Base-by-base conservation (phyloP, 805 yeast species). In the Starmerella scarabaei region DNA sequence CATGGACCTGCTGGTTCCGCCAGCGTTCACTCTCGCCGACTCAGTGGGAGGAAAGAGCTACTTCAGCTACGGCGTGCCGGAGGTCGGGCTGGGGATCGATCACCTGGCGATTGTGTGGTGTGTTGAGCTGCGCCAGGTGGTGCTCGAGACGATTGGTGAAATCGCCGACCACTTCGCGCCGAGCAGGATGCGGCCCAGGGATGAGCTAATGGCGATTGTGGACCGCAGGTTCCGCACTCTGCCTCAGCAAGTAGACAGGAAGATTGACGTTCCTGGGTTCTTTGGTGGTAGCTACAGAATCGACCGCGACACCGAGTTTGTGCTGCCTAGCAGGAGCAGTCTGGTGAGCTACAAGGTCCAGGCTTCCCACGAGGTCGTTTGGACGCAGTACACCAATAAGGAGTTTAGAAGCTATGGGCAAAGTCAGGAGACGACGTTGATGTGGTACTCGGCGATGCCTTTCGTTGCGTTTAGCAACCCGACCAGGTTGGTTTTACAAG, bases 41-140 rank as follows among this genome's bases (percentile, higher is more conserved):
- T 80, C 80, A 3, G 47, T 86, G 1, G 73, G 88, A 51, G 96
- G 96, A 0, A 76, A 88, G 44, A 75, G 93, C 0, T 81, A 79
- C 0, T 82, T 74, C 50, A 73, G 95, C 0, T 76, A 91, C 0
- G 86, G 94, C 1, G 79, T 88, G 9, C 94, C 94, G 0, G 69
- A 68, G 2, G 95, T 88, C 1, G 88, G 96, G 94, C 77, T 94
- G 0, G 80, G 95, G 1, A 76, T 85, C 30, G 97, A 88, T 58
- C 98, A 88, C 61, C 67, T 84, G 48, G 96, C 97, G 0, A 77
- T 91, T 35, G 94, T 88, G 2, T 88, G 98, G 98, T 88, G 98
- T 60, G 81, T 77, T 45, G 96, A 88, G 57, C 61, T 86, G 29
- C 68, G 96, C 38, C 65, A 70, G 38, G 71, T 68, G 14, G 48